These are phyloP conservation scores for Linnemannia hyalina DNA, from an alignment of 192 early-diverging fungal species.

Conservation along the genomic window DNA sequence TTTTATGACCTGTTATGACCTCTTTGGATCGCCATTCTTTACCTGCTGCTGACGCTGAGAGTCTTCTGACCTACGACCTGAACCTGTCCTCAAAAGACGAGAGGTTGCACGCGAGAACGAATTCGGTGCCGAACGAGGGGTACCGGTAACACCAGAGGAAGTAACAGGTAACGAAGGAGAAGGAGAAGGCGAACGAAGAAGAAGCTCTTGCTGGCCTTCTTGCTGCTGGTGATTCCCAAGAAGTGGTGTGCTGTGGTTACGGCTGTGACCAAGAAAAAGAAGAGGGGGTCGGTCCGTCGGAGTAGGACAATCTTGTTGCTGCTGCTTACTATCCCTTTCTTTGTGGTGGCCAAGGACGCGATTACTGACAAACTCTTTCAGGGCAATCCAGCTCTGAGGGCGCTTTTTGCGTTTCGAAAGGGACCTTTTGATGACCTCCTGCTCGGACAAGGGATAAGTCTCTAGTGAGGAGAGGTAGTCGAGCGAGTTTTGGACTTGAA, in stretches of 20 bases:
- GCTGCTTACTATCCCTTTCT: neutral
- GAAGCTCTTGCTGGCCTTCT: neutral
- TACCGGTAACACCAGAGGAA: neutral
- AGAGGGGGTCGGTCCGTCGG: neutral
- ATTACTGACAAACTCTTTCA: slow-evolving; percentile 29
- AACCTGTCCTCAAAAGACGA: neutral
- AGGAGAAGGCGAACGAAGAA: slow-evolving; percentile 12
- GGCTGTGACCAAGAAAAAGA: neutral
- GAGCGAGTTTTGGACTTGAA: slow-evolving; percentile 20
- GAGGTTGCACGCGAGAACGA: neutral
- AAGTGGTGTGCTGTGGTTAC: neutral
- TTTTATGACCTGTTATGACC: neutral
- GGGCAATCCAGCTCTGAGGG: slow-evolving; percentile 31
- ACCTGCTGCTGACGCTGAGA: neutral
- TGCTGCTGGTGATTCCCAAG: neutral
- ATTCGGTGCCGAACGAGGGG: neutral
- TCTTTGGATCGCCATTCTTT: neutral
- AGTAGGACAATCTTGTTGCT: neutral
- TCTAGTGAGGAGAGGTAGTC: slow-evolving; percentile 37
- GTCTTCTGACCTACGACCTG: neutral
- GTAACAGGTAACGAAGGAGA: neutral
- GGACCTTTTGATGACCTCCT: slow-evolving; percentile 21
- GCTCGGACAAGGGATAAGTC: slow-evolving; percentile 17
- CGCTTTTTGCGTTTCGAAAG: slow-evolving; percentile 7
- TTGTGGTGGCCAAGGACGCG: slow-evolving; percentile 17